A percentile compares a stretch with the other conserved stretches of the same genome.
Conservation (phyloP, 2,329 filamentous ascomycete genomes). For the Lachnellula cervina region DNA sequence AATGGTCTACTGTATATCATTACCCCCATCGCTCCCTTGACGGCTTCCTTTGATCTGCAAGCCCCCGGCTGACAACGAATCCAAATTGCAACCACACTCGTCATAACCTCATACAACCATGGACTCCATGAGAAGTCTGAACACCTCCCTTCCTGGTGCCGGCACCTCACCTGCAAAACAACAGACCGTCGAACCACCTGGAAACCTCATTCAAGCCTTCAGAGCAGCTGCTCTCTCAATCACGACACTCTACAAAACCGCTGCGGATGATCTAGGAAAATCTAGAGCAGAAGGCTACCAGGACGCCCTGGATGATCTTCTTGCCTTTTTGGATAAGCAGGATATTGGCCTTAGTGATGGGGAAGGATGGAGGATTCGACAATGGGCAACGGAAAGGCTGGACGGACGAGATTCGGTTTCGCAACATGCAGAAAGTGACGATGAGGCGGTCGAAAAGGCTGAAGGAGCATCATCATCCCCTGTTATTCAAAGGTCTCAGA, state of each 20-base stretch:
- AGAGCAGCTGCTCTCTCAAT: slow-evolving; percentile 88
- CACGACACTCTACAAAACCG: slow-evolving; percentile 93
- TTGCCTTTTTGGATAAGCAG: slow-evolving; percentile 79
- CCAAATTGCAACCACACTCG: neutral
- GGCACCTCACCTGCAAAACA: slow-evolving; percentile 41
- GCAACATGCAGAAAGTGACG: slow-evolving; percentile 59
- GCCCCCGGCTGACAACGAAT: neutral
- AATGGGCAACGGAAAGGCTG: slow-evolving; percentile 64
- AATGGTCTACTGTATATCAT: neutral
- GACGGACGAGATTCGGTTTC: slow-evolving; percentile 55
- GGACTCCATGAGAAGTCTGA: slow-evolving; percentile 61
- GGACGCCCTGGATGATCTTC: slow-evolving; percentile 84
- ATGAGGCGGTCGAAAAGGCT: slow-evolving; percentile 57
- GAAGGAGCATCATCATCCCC: slow-evolving; percentile 56
- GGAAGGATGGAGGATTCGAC: slow-evolving; percentile 61
- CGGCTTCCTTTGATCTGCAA: neutral
- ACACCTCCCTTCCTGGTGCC: slow-evolving; percentile 51
- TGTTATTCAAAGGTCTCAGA: slow-evolving; percentile 47
- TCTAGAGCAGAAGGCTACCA: slow-evolving; percentile 82
- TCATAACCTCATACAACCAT: slow-evolving; percentile 34
- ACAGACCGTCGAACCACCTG: slow-evolving; percentile 43
- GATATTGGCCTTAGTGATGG: slow-evolving; percentile 74
- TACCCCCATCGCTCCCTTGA: neutral
- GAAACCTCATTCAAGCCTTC: slow-evolving; percentile 80
- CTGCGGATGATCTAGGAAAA: slow-evolving; percentile 69